These are phyloP conservation scores for Vigna nakashimae DNA, from an alignment of 306 rosid species.

Conservation along the genomic window DNA sequence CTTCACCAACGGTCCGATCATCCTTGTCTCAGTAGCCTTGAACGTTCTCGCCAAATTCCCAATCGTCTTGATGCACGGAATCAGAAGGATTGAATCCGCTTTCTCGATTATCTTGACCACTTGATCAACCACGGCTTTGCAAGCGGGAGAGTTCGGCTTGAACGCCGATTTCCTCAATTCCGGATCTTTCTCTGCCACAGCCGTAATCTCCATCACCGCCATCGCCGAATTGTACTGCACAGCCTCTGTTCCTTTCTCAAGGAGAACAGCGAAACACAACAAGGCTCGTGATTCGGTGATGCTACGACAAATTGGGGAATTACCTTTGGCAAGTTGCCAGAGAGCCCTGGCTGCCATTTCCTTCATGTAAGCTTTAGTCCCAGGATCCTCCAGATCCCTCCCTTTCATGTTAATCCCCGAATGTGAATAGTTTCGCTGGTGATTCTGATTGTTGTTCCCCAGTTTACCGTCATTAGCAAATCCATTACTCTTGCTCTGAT, in stretches of 20 bases:
- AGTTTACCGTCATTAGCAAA: slow-evolving; percentile 52
- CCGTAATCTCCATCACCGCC: slow-evolving; percentile 93
- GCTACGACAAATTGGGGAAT: slow-evolving; percentile 76
- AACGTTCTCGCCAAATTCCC: slow-evolving; percentile 93
- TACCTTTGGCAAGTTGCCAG: slow-evolving; percentile 74
- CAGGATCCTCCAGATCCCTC: slow-evolving; percentile 75
- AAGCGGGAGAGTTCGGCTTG: slow-evolving; percentile 93
- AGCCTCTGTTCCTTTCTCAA: slow-evolving; percentile 77
- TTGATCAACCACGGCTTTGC: slow-evolving; percentile 92
- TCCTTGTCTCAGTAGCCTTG: slow-evolving; percentile 80
- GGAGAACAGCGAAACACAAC: slow-evolving; percentile 82
- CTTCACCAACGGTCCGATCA: slow-evolving; percentile 78
- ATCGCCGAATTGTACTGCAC: slow-evolving; percentile 84
- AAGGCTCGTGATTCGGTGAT: slow-evolving; percentile 92
- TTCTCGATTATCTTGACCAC: slow-evolving; percentile 68
- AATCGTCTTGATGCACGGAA: slow-evolving; percentile 78
- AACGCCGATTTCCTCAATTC: slow-evolving; percentile 88
- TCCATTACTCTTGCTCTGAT: neutral
- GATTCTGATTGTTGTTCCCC: slow-evolving; percentile 38
- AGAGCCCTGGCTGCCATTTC: slow-evolving; percentile 94
- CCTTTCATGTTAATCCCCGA: slow-evolving; percentile 71
- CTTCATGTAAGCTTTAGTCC: slow-evolving; percentile 76
- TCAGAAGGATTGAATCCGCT: slow-evolving; percentile 67
- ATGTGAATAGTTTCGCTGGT: slow-evolving; percentile 52
- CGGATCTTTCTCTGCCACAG: slow-evolving; percentile 84